phyloP scores from a whole-genome alignment of 805 yeast genomes.

The Kazachstania kunashirensis region DNA sequence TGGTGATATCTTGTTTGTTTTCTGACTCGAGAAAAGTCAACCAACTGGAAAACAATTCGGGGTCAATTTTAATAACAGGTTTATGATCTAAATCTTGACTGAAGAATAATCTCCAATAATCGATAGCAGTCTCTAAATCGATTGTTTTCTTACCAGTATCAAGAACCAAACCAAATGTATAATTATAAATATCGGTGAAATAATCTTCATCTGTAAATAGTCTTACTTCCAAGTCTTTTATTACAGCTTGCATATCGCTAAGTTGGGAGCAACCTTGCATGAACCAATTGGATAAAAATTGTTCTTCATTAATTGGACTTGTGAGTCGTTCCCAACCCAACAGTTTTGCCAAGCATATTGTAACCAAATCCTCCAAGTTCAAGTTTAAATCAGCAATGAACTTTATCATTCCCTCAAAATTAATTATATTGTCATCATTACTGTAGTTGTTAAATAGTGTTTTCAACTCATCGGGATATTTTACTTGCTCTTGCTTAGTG shows the following conservation, averaged over 20 bases:
- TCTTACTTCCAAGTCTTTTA: constrained; percentile 28
- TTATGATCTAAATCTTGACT: constrained; percentile 7
- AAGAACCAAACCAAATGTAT: constrained; percentile 56
- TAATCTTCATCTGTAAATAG: constrained; percentile 32
- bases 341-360: constrained; percentile 61
- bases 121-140: constrained; percentile 50
- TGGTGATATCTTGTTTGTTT: constrained; percentile 43
- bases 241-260: constrained; percentile 38
- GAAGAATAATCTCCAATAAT: constrained; percentile 70
- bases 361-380: constrained; percentile 64
- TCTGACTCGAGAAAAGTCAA: constrained; percentile 38
- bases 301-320: constrained; percentile 15
- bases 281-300: constrained; percentile 19
- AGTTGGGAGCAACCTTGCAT: constrained; percentile 26
- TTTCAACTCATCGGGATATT: constrained; percentile 15
- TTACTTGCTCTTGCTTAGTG: neutral
- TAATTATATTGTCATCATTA: constrained; percentile 36
- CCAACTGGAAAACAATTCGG: constrained; percentile 44
- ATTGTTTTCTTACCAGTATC: constrained; percentile 53
- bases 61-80: constrained; percentile 18
- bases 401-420: constrained; percentile 65
- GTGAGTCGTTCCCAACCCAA: constrained; percentile 34
- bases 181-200: constrained; percentile 55
- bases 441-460: constrained; percentile 15
- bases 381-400: constrained; percentile 60